These are phyloP conservation scores for Juglanconis juglandina DNA, from an alignment of 2,329 filamentous ascomycete genomes.

Conservation along the genomic window DNA sequence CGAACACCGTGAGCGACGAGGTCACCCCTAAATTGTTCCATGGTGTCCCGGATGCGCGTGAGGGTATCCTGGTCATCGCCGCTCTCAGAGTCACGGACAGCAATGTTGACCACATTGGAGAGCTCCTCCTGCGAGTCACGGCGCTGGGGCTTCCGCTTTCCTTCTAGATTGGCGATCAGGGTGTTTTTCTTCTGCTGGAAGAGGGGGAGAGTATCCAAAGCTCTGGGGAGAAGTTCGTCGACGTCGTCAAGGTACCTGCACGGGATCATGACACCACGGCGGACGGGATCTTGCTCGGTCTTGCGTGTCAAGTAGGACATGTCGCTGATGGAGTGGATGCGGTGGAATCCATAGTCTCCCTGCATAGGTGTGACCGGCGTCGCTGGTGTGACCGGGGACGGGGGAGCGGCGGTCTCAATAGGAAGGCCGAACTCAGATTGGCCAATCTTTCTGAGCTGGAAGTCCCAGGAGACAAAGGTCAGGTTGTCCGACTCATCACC, in stretches of 20 bases:
- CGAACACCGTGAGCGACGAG: conserved; percentile 77
- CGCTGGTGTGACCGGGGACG: conserved; percentile 66
- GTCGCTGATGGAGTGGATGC: conserved; percentile 92
- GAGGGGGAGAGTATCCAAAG: conserved; percentile 77
- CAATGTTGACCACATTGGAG: conserved; percentile 88
- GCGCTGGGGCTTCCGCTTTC: conserved; percentile 64
- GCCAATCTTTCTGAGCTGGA: conserved; percentile 87
- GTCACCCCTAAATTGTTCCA: conserved; percentile 80
- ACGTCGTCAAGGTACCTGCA: conserved; percentile 92
- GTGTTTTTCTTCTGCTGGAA: conserved; percentile 43
- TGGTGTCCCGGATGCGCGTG: conserved; percentile 68
- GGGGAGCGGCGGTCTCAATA: conserved; percentile 74
- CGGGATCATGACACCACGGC: conserved; percentile 92
- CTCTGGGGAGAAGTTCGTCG: conserved; percentile 80
- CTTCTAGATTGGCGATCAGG: conserved; percentile 68
- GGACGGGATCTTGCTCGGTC: conserved; percentile 69
- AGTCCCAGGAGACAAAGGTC: conserved; percentile 91
- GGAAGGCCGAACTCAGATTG: conserved; percentile 86
- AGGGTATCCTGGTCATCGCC: conserved; percentile 79
- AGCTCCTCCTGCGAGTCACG: conserved; percentile 70
- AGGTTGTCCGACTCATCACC: conserved; percentile 66
- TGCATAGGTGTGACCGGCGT: conserved; percentile 44
- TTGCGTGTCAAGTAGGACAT: conserved; percentile 83
- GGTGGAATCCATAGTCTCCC: conserved; percentile 64
- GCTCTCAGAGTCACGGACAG: conserved; percentile 82